phyloP scores from a whole-genome alignment of 208 protist genomes.

The Phytomonas francai region DNA sequence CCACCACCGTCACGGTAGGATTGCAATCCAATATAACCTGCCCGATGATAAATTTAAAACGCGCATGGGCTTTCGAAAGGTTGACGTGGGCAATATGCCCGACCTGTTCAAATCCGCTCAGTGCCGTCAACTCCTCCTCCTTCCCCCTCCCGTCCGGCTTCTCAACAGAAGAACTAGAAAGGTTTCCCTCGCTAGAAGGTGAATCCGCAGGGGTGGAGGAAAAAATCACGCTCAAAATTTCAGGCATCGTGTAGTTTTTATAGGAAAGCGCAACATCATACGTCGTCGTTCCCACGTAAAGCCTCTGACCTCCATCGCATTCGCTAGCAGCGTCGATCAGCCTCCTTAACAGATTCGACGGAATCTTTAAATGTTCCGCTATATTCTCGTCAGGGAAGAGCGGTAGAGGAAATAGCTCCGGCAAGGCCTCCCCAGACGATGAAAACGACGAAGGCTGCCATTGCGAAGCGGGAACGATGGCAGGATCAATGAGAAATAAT shows the following conservation, averaged over 20 bases:
- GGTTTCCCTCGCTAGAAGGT: slow-evolving; percentile 12
- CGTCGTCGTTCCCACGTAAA: slow-evolving; percentile 23
- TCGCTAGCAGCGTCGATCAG: background rate
- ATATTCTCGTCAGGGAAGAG: background rate
- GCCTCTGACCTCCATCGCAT: background rate
- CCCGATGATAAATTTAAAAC: slow-evolving; percentile 90
- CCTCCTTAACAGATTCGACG: too few species aligned
- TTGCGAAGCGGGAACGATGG: background rate
- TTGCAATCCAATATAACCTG: slow-evolving; percentile 95
- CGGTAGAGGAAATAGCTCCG: background rate
- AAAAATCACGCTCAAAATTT: slow-evolving; percentile 48
- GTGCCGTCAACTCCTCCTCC: slow-evolving; percentile 20
- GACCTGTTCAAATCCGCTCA: slow-evolving; percentile 85
- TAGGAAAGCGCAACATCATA: slow-evolving; percentile 42
- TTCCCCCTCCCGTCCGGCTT: background rate
- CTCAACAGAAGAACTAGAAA: background rate
- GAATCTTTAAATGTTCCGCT: background rate
- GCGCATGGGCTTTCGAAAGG: slow-evolving; percentile 86
- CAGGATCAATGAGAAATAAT: slow-evolving; percentile 6
- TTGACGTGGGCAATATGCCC: slow-evolving; percentile 98
- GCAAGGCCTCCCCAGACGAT: background rate
- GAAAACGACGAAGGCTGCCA: background rate
- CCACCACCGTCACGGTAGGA: slow-evolving; percentile 89
- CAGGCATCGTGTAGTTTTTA: slow-evolving; percentile 77
- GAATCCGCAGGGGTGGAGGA: slow-evolving; percentile 8